phyloP scores from a whole-genome alignment of 352 stramenopile species.

The Globisporangium nunn region DNA sequence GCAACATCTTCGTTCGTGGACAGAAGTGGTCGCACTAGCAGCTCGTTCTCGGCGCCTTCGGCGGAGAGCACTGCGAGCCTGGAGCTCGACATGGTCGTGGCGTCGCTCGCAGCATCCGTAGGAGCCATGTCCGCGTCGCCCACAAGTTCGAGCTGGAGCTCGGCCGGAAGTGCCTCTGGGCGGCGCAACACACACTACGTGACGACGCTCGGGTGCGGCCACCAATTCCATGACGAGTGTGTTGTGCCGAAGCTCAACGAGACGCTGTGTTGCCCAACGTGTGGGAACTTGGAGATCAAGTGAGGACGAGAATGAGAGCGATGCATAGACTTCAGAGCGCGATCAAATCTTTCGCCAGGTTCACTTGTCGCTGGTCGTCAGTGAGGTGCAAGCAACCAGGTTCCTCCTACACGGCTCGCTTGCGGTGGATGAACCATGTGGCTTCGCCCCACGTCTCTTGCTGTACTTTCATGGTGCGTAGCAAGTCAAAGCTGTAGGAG shows the following conservation, averaged over 20 bases:
- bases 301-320: conserved; percentile 1
- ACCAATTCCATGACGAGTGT: conserved; percentile 82
- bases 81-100: conserved; percentile 7
- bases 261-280: conserved; percentile 57
- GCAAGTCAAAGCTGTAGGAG: conserved; percentile 32
- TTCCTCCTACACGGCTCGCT: conserved; percentile 15
- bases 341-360: too few species aligned
- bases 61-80: conserved; percentile 10
- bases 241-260: conserved; percentile 76
- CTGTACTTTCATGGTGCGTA: conserved; percentile 34
- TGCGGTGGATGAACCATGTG: conserved; percentile 50
- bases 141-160: conserved; percentile 9
- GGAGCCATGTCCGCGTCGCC: not conserved
- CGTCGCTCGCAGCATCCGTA: conserved; percentile 1
- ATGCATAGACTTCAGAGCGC: not conserved
- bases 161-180: not conserved
- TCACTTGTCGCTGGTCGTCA: too few species aligned
- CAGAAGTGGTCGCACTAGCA: conserved; percentile 10
- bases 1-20: not conserved
- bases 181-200: conserved; percentile 42
- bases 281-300: conserved; percentile 32
- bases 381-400: not conserved
- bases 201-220: conserved; percentile 63
- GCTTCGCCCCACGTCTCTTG: conserved; percentile 55
- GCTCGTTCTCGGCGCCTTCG: not conserved